phyloP scores from a whole-genome alignment of 495 filamentous ascomycete genomes.

The Penicillium taxi region DNA sequence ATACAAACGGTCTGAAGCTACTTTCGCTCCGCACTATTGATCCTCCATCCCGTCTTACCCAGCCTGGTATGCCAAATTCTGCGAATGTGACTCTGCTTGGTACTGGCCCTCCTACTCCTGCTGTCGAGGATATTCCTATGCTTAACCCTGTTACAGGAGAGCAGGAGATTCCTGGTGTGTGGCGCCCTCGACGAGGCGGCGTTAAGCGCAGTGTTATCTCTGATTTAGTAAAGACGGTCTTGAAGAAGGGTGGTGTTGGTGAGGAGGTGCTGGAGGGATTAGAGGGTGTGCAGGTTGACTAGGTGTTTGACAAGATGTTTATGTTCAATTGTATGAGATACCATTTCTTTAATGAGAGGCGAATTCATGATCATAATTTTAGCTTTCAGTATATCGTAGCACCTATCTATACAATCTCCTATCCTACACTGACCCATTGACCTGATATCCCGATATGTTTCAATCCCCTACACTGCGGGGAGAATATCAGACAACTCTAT shows the following conservation, averaged over 20 bases:
- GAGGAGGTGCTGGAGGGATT: slow-evolving; percentile 77
- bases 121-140: slow-evolving; percentile 18
- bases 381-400: neutral
- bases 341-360: too few species aligned
- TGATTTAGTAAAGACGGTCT: slow-evolving; percentile 56
- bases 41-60: slow-evolving; percentile 61
- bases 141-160: slow-evolving; percentile 33
- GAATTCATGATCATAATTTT: neutral
- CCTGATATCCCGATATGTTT: too few species aligned
- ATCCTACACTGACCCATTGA: slow-evolving; percentile 1
- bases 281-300: slow-evolving; percentile 43
- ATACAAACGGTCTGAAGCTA: slow-evolving; percentile 35
- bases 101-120: slow-evolving; percentile 29
- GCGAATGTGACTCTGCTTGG: slow-evolving; percentile 56
- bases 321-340: too few species aligned
- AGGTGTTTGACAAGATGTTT: too few species aligned
- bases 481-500: too few species aligned
- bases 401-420: slow-evolving; percentile 5
- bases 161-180: slow-evolving; percentile 59
- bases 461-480: too few species aligned
- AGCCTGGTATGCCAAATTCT: slow-evolving; percentile 60
- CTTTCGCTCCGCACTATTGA: slow-evolving; percentile 62
- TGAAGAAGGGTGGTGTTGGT: slow-evolving; percentile 66
- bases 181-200: slow-evolving; percentile 70
- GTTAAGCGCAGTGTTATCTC: slow-evolving; percentile 60